phyloP scores from a whole-genome alignment of 1,139 yeast species.

The Kluyveromyces marxianus region DNA sequence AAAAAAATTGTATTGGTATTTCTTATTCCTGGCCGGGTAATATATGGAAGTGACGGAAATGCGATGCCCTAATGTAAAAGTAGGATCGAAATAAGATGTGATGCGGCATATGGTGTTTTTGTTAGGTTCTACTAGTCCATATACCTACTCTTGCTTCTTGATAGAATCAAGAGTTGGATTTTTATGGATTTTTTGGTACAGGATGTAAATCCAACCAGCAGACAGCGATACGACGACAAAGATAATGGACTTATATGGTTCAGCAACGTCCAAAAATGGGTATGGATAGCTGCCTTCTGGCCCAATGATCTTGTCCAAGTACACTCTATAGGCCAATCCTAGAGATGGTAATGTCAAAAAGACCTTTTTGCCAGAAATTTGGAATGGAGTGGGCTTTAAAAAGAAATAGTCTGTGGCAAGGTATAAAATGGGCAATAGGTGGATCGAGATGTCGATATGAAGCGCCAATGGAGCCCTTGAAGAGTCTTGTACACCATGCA shows the following conservation, averaged over 20 bases:
- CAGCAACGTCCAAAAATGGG: conserved; percentile 52
- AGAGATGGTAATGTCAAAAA: conserved; percentile 35
- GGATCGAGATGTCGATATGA: conserved; percentile 49
- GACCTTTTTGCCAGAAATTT: conserved; percentile 31
- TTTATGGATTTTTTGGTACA: conserved; percentile 23
- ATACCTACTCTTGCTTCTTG: not conserved
- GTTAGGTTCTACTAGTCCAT: too few relatives aligned
- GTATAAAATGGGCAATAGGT: conserved; percentile 48
- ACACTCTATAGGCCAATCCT: conserved; percentile 46
- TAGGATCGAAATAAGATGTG: too few relatives aligned
- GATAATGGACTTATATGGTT: conserved; percentile 39
- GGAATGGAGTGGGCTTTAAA: conserved; percentile 39
- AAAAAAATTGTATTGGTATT: too few relatives aligned
- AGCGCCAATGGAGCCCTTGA: conserved; percentile 36
- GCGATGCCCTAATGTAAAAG: too few relatives aligned
- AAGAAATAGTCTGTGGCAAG: conserved; percentile 47
- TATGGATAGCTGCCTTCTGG: conserved; percentile 50
- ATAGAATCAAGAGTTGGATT: not conserved
- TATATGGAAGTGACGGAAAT: too few relatives aligned
- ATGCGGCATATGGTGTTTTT: too few relatives aligned
- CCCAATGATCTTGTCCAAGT: conserved; percentile 43
- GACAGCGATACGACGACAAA: conserved; percentile 42
- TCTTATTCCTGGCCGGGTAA: too few relatives aligned
- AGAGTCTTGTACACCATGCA: conserved; percentile 25
- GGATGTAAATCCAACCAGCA: conserved; percentile 33